Base-by-base conservation (phyloP, 2,329 filamentous ascomycete genomes). In the Aspergillus persii region DNA sequence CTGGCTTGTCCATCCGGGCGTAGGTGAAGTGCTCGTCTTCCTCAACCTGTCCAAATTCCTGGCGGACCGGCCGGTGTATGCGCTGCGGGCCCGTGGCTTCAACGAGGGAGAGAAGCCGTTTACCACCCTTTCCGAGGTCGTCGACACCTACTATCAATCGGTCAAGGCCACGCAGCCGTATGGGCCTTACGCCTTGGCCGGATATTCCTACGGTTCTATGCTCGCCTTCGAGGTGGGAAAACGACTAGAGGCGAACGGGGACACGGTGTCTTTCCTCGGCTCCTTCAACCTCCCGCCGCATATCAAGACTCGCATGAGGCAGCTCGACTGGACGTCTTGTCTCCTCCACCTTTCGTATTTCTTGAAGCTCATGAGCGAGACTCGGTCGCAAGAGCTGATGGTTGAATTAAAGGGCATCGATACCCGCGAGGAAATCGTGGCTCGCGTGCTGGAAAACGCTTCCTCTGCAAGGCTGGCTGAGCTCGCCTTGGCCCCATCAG, bases 151-250 rank as follows among this genome's bases (percentile, higher is more conserved):
- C 63, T 59, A 69, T 7, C 39, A 53, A 0, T 74, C 76, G 0
- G 77, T 85, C 33, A 73, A 73, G n/a, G 30, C 55, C 3, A 59
- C 57, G 1, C 82, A 85, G 61, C 81, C 81, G 0, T n/a, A 67
- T 0, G 82, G 83, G 0, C 82, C 82, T 0, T 85, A 85, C 59
- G 78, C 78, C 1, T 65, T 85, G 1, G 78, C 79, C 0, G 82
- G 83, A 1, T 84, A 84, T 64, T 79, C 74, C 4, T 84, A 79
- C 63, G 82, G 83, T 2, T 63, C 72, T 0, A 82, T 82, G 66
- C 57, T 84, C 0, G 79, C 80, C 0, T 85, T 83, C 60, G 82
- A 84, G 65, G 67, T 81, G 0, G 71, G 76, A 7, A 84, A 84
- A 68, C 29, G 59, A 2, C 72, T 84, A 11, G 75, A 83, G 51